Evolutionary conservation across 768 basidiomycete genomes (phyloP).

Genomic region (Calocybe gangraenosa): DNA sequence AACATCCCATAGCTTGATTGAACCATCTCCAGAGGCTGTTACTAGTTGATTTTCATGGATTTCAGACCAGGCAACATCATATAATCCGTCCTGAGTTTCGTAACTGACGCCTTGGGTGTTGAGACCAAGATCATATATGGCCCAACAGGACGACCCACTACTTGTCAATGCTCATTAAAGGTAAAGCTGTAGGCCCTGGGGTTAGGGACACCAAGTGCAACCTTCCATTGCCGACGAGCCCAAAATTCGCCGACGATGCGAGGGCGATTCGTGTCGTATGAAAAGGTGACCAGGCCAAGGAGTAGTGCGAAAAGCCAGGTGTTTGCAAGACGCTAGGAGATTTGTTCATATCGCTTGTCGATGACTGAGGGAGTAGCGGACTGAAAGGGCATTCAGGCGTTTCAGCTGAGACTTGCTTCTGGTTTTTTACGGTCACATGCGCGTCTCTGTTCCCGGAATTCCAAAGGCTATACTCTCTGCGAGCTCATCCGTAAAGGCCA

Average conservation of each 20-base stretch:
- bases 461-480: slow-evolving; percentile 56
- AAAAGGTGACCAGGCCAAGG: slow-evolving; percentile 83
- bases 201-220: slow-evolving; percentile 60
- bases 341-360: slow-evolving; percentile 22
- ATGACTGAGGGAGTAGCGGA: too few relatives aligned
- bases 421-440: slow-evolving; percentile 54
- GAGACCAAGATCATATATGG: slow-evolving; percentile 11
- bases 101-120: slow-evolving; percentile 48
- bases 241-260: slow-evolving; percentile 89
- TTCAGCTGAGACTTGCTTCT: too few relatives aligned
- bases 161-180: slow-evolving; percentile 56
- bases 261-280: slow-evolving; percentile 70
- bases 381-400: too few relatives aligned
- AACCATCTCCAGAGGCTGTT: slow-evolving; percentile 86
- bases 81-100: slow-evolving; percentile 86
- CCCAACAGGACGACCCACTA: slow-evolving; percentile 43
- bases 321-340: slow-evolving; percentile 57
- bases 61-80: slow-evolving; percentile 94
- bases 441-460: slow-evolving; percentile 73
- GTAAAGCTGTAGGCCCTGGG: slow-evolving; percentile 40
- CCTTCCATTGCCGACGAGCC: slow-evolving; percentile 93
- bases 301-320: slow-evolving; percentile 81
- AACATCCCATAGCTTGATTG: slow-evolving; percentile 87
- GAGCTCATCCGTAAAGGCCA: slow-evolving; percentile 26
- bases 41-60: slow-evolving; percentile 91